phyloP scores from a whole-genome alignment of 441 rosid genomes.

The Viola pubescens region DNA sequence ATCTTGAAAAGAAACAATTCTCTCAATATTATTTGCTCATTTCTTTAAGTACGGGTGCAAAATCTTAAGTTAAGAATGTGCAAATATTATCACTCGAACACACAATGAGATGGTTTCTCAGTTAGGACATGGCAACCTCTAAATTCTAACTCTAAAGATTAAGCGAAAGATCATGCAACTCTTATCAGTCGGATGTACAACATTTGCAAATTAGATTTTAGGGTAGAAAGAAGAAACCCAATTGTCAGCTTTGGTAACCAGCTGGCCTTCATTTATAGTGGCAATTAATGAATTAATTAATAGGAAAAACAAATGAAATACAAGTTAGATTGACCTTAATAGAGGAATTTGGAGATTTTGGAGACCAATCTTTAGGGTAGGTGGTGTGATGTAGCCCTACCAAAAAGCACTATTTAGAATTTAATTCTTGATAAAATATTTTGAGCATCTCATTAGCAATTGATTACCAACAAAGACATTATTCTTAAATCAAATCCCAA shows the following conservation, averaged over 20 bases:
- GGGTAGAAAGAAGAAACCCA: not conserved
- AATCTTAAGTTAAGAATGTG: too few relatives aligned
- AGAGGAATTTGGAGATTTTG: not conserved
- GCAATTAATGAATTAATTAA: not conserved
- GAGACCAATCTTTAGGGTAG: constrained; percentile 5
- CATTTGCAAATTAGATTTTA: not conserved
- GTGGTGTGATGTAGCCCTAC: constrained; percentile 3
- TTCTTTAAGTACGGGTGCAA: too few relatives aligned
- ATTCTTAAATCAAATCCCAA: not conserved
- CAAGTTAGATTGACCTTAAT: constrained; percentile 9
- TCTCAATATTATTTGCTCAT: too few relatives aligned
- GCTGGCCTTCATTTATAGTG: constrained; percentile 15
- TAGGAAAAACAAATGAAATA: not conserved
- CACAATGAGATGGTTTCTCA: too few relatives aligned
- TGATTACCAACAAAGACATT: not conserved
- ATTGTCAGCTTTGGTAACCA: constrained; percentile 12
- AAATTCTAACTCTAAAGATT: too few relatives aligned
- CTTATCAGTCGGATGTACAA: too few relatives aligned
- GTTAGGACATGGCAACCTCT: too few relatives aligned
- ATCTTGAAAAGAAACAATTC: too few relatives aligned
- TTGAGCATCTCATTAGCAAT: too few relatives aligned
- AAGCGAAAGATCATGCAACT: too few relatives aligned
- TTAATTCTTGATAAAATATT: not conserved
- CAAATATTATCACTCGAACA: too few relatives aligned
- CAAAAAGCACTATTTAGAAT: not conserved